These are phyloP conservation scores for Cyberlindnera sargentensis DNA, from an alignment of 805 yeast species.

Conservation along the genomic window DNA sequence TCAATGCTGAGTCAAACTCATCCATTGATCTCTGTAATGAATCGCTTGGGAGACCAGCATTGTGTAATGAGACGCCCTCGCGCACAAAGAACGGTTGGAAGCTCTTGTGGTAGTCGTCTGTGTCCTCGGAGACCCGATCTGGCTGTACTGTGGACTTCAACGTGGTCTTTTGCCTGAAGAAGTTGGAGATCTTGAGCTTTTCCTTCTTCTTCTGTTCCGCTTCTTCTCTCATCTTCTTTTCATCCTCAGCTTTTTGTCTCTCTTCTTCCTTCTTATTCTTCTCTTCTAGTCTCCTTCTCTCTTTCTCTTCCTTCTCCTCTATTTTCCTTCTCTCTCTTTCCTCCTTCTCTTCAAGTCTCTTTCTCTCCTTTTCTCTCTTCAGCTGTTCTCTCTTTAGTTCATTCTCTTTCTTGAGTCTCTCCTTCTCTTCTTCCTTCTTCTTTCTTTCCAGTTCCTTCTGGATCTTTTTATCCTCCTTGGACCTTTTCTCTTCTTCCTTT, in stretches of 20 bases:
- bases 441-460: constrained; percentile 18
- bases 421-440: constrained; percentile 18
- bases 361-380: constrained; percentile 28
- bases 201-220: constrained; percentile 27
- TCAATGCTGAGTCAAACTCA: neutral
- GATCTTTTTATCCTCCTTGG: constrained; percentile 21
- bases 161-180: constrained; percentile 22
- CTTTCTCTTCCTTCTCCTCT: constrained; percentile 16
- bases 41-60: neutral
- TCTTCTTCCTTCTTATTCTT: constrained; percentile 24
- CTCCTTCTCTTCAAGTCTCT: constrained; percentile 20
- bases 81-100: constrained; percentile 27
- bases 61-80: constrained; percentile 25
- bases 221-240: constrained; percentile 31
- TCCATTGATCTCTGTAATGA: neutral
- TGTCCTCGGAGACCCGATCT: constrained; percentile 3
- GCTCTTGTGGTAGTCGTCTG: constrained; percentile 18
- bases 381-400: constrained; percentile 21
- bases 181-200: constrained; percentile 25
- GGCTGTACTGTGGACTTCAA: constrained; percentile 11
- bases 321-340: constrained; percentile 20
- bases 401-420: constrained; percentile 5
- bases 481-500: constrained; percentile 27
- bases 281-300: constrained; percentile 18
- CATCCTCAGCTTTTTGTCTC: constrained; percentile 27